A percentile compares a stretch with the other conserved stretches of the same genome.
phyloP scores from a whole-genome alignment of 164 flowering plant genomes.

The Magnolia kwangsiensis region DNA sequence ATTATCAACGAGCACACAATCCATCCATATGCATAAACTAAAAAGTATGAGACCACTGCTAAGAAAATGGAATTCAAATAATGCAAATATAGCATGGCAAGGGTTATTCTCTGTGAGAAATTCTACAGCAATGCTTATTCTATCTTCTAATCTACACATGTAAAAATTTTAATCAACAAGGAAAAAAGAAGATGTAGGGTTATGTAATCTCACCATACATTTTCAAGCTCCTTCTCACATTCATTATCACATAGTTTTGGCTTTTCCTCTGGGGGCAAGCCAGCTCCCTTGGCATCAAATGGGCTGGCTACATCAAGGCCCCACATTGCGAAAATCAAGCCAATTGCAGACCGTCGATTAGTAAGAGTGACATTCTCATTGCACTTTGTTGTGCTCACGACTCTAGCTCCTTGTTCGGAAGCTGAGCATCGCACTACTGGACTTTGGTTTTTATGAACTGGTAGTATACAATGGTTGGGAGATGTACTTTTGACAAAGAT shows the following conservation, averaged over 20 bases:
- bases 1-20: too few relatives aligned
- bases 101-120: too few relatives aligned
- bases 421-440: conserved; percentile 24
- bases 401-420: conserved; percentile 12
- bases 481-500: conserved; percentile 10
- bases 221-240: conserved; percentile 95
- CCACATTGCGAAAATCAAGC: conserved; percentile 40
- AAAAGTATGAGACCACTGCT: too few relatives aligned
- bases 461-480: conserved; percentile 14
- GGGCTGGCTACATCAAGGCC: conserved; percentile 26
- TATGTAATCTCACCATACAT: conserved; percentile 94
- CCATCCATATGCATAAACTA: too few relatives aligned
- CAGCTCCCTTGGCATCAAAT: conserved; percentile 54
- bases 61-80: too few relatives aligned
- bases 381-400: conserved; percentile 12
- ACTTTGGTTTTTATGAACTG: conserved; percentile 14
- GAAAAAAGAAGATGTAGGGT: conserved; percentile 11
- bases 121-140: too few relatives aligned
- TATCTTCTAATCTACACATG: too few relatives aligned
- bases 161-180: background rate
- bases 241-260: conserved; percentile 71
- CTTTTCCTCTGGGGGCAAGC: conserved; percentile 86
- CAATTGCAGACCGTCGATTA: conserved; percentile 52
- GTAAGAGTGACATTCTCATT: conserved; percentile 11
- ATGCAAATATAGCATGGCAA: too few relatives aligned